Base-by-base conservation (phyloP, 1,284 basidiomycete genomes). In the Fistulinella cinereoalba region DNA sequence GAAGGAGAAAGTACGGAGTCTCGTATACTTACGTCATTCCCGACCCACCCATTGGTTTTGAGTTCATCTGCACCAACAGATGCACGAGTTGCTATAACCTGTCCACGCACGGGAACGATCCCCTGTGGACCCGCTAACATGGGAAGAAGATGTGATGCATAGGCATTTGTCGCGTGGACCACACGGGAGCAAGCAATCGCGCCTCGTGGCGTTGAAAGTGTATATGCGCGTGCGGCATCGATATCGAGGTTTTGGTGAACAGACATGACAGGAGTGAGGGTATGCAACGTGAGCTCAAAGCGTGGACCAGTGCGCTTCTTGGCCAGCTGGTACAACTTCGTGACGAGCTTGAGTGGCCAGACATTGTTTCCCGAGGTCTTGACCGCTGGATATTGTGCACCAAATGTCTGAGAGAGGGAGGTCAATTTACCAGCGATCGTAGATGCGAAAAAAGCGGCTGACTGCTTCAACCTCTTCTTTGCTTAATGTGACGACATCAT, bases 91-190 rank as follows among this genome's bases (percentile, higher is more conserved):
- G 87, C 79, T 19, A 88, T 70, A 41, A 85, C 74, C 58, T 92
- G 89, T 0, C 83, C 88, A 9, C 90, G 82, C 0, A 80, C 80
- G 0, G 89, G 89, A 0, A 86, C 70, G 50, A 92, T 83, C 0
- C 77, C 77, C 0, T 55, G 46, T 4, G 73, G 69, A 0, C 81
- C 81, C 2, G 72, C 60, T 28, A 86, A 59, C 45, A 80, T 75
- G 0, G 83, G 81, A 10, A 91, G 72, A 34, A 67, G 73, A 51
- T 87, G 75, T 1, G 80, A 78, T 1, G 81, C 79, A 48, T 92
- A 90, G 0, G 69, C 90, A 55, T 93, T 92, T 4, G 88, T 92
- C 0, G 88, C 88, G 57, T 93, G 88, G 1, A 93, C 65, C 32
- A 93, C 72, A 48, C 79, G 77, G 11, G 73, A 65, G 52, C 85